These are phyloP conservation scores for Corylus heterophylla DNA, from an alignment of 306 rosid genomes.

Conservation along the genomic window DNA sequence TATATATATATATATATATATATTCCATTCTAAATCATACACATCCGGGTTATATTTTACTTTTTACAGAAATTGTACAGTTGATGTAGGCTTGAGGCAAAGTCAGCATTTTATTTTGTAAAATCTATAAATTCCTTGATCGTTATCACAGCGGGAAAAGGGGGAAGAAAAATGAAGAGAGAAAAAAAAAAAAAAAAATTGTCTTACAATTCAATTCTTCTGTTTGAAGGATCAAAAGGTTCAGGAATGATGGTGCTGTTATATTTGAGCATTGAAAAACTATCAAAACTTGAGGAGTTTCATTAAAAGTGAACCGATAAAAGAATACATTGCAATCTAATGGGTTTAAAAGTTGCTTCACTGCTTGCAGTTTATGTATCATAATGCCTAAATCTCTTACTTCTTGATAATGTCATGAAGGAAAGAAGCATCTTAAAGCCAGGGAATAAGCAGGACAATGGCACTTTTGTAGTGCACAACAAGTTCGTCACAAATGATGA, in stretches of 20 bases:
- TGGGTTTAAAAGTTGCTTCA: background rate
- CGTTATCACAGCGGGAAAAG: too few species aligned
- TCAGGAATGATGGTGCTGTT: background rate
- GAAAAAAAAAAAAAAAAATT: background rate
- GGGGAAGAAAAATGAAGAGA: background rate
- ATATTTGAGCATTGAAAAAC: background rate
- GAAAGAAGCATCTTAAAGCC: slow-evolving; percentile 23
- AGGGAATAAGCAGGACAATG: slow-evolving; percentile 15
- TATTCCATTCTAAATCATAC: background rate
- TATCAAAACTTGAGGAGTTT: background rate
- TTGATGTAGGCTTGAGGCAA: background rate
- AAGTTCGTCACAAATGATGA: slow-evolving; percentile 25
- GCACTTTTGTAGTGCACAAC: slow-evolving; percentile 14
- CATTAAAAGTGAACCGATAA: background rate
- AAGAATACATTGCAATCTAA: background rate
- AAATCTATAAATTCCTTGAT: background rate
- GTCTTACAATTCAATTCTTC: background rate
- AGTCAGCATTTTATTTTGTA: too few species aligned
- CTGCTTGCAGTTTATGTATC: background rate
- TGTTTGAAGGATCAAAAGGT: background rate
- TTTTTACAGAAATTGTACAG: background rate
- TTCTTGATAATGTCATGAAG: slow-evolving; percentile 31
- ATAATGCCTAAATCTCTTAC: background rate
- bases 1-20: too few species aligned
- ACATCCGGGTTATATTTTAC: background rate